Conservation (phyloP, 495 filamentous ascomycete species). For the Niebla homalea region DNA sequence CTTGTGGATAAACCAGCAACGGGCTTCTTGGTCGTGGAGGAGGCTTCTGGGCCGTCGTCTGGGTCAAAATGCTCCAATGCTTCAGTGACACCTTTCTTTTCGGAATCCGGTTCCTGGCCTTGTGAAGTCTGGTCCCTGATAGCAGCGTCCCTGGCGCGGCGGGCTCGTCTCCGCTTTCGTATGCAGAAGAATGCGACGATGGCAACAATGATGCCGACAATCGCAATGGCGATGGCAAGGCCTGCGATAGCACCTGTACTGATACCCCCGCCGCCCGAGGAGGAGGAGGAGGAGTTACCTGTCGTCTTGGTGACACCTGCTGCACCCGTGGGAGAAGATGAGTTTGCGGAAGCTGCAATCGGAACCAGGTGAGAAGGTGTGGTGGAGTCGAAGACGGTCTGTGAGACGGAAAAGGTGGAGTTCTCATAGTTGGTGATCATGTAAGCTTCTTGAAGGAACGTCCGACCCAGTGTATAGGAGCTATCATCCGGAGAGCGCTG, state of each 20-base stretch:
- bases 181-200: conserved; percentile 7
- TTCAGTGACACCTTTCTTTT: not conserved
- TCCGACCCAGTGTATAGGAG: conserved; percentile 40
- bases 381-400: conserved; percentile 10
- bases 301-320: conserved; percentile 3
- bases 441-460: conserved; percentile 42
- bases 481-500: conserved; percentile 31
- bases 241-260: conserved; percentile 12
- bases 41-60: too few relatives aligned
- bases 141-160: not conserved
- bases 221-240: conserved; percentile 11
- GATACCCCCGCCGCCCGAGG: not conserved
- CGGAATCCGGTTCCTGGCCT: conserved; percentile 6
- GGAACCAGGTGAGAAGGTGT: conserved; percentile 11
- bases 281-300: not conserved
- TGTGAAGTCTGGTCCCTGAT: not conserved
- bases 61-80: too few relatives aligned
- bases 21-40: too few relatives aligned
- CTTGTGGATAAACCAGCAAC: not conserved
- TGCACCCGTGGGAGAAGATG: not conserved
- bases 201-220: conserved; percentile 7
- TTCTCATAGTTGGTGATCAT: conserved; percentile 16
- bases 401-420: conserved; percentile 14
- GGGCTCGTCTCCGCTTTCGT: not conserved
- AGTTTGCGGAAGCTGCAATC: conserved; percentile 5